A percentile compares a stretch with the other conserved stretches of the same genome.
phyloP scores from a whole-genome alignment of 768 basidiomycete species.

The Pilatotrama ljubarskyi region DNA sequence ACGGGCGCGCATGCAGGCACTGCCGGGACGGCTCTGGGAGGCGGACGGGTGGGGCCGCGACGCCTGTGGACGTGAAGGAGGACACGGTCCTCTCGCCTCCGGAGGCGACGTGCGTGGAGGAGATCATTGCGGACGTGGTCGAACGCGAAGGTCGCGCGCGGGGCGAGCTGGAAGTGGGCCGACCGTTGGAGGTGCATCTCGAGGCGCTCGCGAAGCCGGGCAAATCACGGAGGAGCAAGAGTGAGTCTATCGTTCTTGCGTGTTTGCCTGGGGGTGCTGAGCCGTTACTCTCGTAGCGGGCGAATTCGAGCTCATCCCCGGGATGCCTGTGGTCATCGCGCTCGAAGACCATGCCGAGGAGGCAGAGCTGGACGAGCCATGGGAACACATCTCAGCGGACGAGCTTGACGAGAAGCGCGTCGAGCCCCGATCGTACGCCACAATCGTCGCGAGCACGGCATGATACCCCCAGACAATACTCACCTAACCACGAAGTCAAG shows the following conservation, averaged over 20 bases:
- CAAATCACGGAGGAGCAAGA: constrained; percentile 44
- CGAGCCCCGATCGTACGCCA: constrained; percentile 39
- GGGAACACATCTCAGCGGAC: constrained; percentile 52
- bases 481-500: background rate
- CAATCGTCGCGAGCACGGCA: constrained; percentile 15
- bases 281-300: constrained; percentile 37
- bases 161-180: background rate
- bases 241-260: constrained; percentile 32
- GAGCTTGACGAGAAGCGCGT: constrained; percentile 39
- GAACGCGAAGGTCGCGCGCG: constrained; percentile 14
- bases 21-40: background rate
- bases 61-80: background rate
- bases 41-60: background rate
- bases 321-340: constrained; percentile 54
- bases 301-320: constrained; percentile 60
- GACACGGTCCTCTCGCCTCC: background rate
- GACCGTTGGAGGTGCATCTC: constrained; percentile 28
- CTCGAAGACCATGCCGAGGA: constrained; percentile 46
- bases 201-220: constrained; percentile 28
- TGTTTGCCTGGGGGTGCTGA: background rate
- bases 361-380: constrained; percentile 54
- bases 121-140: constrained; percentile 20
- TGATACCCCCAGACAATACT: constrained; percentile 10
- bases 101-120: constrained; percentile 7
- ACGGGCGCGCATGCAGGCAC: constrained; percentile 1